Evolutionary conservation across 129 eudicot genomes (phyloP), one percentile per base, ranked within the genome.

Genomic region (Lonicera japonica): DNA sequence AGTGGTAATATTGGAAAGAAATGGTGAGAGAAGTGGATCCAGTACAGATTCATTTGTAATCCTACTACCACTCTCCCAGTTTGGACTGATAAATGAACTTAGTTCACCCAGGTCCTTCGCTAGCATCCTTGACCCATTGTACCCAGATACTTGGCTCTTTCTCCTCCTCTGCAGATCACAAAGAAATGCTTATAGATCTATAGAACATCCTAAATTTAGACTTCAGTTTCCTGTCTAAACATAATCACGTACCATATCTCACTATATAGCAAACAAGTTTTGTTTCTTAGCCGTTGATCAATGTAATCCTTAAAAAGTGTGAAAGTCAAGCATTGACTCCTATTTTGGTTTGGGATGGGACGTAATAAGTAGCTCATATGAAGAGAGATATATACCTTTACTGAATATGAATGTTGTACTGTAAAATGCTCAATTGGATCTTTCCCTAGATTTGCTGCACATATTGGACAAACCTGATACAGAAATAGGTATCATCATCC

Each of bases 381-480:
- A 50, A 50, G 55, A 50, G 15, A 8, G 14, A 47, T 47, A 15
- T 29, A 14, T 22, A 91, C 97, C 94, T 87, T 87, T 12, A 87
- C 78, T 24, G 92, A 91, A 73, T 82, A 86, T 11, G 85, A 79
- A 82, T 91, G 95, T 43, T 87, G 94, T 10, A 83, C 58, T 60
- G 77, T 67, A 69, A 91, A 91, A 75, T 87, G 97, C 1, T 73
- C 83, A 5, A 71, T 64, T 56, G 95, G 80, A 68, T 91, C 95
- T 70, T 77, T 87, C 34, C 97, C 97, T 60, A 91, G 64, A 73
- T 82, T 87, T 54, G 88, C 89, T 20, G 97, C 97, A 72, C 95
- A 87, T 56, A 87, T 76, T 38, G 97, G 95, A 67, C 97, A 91
- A 21, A 91, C 97, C 97, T 91, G 77, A 52, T 82, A 66, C 40